Conservation (phyloP, 208 protist species). For the Porcisia hertigi region DNA sequence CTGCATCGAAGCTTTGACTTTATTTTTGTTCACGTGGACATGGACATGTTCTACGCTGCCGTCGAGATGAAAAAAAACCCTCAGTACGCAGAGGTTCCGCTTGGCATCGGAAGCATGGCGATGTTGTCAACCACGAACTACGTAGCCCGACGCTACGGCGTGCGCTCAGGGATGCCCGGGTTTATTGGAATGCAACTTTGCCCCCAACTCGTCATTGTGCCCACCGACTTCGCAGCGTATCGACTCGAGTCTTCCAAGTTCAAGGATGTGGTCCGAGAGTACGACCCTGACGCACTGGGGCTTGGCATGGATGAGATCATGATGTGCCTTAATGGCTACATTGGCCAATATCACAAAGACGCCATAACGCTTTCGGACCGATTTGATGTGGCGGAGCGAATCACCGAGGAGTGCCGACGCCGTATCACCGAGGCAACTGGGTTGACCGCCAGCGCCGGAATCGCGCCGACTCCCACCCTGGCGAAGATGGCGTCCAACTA, state of each 20-base stretch:
- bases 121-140: conserved; percentile 96
- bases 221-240: conserved; percentile 65
- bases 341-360: conserved; percentile 19
- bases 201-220: conserved; percentile 80
- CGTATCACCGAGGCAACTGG: conserved; percentile 46
- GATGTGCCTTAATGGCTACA: conserved; percentile 61
- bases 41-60: conserved; percentile 93
- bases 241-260: conserved; percentile 51
- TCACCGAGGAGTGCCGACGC: conserved; percentile 56
- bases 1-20: conserved; percentile 32
- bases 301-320: conserved; percentile 77
- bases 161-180: conserved; percentile 94
- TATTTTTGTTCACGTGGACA: conserved; percentile 73
- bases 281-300: conserved; percentile 71
- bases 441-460: conserved; percentile 80
- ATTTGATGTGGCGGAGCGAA: conserved; percentile 42
- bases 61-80: conserved; percentile 93
- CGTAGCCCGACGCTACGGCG: conserved; percentile 91
- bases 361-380: conserved; percentile 20
- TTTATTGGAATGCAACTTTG: conserved; percentile 91
- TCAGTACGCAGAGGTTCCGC: conserved; percentile 66
- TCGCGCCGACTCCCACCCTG: conserved; percentile 74
- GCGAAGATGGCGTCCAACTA: conserved; percentile 90
- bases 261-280: conserved; percentile 54
- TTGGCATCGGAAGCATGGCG: conserved; percentile 87